A percentile compares a stretch with the other conserved stretches of the same genome.
phyloP scores from a whole-genome alignment of 768 basidiomycete genomes.

The Auricularia auricula-judae region DNA sequence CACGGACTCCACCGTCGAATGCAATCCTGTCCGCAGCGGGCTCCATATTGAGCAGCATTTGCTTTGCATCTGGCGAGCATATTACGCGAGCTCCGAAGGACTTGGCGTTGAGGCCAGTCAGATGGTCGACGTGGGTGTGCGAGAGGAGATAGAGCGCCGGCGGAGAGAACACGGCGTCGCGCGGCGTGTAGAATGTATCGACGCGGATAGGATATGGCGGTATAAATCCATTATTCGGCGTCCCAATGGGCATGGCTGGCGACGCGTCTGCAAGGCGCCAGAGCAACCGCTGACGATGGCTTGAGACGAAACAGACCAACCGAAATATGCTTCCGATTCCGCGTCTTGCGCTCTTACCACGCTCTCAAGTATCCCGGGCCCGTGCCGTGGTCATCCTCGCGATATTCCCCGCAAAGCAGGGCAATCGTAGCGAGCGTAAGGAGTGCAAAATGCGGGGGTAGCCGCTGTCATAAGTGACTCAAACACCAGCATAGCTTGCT shows the following conservation, averaged over 20 bases:
- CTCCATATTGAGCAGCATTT: conserved; percentile 75
- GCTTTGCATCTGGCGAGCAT: conserved; percentile 76
- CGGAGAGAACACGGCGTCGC: conserved; percentile 21
- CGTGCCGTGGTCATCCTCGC: no score
- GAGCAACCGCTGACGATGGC: no score
- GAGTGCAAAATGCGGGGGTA: no score
- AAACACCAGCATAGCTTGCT: no score
- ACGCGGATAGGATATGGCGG: conserved; percentile 77
- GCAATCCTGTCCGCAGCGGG: conserved; percentile 53
- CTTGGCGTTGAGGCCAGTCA: conserved; percentile 61
- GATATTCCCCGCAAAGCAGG: no score
- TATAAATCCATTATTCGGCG: conserved; percentile 67
- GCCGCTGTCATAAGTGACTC: no score
- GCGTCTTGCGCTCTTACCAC: no score
- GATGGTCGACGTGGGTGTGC: conserved; percentile 86
- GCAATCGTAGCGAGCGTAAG: no score
- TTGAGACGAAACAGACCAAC: no score
- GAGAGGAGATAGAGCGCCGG: conserved; percentile 62
- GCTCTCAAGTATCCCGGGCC: no score
- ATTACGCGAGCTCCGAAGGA: conserved; percentile 63
- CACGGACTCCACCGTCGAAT: conserved; percentile 37
- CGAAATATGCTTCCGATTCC: no score
- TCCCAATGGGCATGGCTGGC: conserved; percentile 55
- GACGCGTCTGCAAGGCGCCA: not conserved
- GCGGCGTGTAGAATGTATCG: conserved; percentile 58